Base-by-base conservation (phyloP, 202 grass and related monocot genomes). In the Saccharum hybrid region DNA sequence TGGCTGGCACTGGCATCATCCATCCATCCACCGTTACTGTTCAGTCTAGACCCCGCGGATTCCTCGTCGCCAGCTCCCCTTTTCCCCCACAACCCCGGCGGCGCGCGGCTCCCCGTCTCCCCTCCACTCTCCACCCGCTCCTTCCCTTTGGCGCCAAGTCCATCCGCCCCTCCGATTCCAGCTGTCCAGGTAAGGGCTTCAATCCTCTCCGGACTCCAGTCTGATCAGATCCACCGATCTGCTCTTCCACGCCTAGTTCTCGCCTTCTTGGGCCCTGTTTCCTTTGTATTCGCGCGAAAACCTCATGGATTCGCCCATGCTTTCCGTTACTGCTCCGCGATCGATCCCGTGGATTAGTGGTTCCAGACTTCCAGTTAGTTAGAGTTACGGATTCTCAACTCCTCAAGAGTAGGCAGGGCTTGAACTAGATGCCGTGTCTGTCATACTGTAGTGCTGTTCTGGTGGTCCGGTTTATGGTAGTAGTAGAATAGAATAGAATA, bases 41-140 rank as follows among this genome's bases (percentile, higher is more conserved):
- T 28, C 5, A 38, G 1, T 19, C 18, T 21, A 57, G 12, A 23
- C 0, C 23, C 11, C 22, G 4, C 4, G 11, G 21, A 2, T 48
- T 78, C 23, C 23, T 43, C 23, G 37, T 77, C 13, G n/a, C 48
- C 43, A 10, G n/a, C 45, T 54, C 0, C 45, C 30, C 57, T 73
- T 85, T 28, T 43, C 75, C 67, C 66, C 67, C 60, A 63, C 68
- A 65, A 54, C 42, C 42, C 57, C 42, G 40, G n/a, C 49, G 3
- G 12, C 13, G 18, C 40, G 10, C 49, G 30, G 40, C n/a, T 54
- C 62, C 38, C 39, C 38, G 54, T 43, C 65, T 85, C 69, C 21
- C 54, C 19, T 57, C 54, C 54, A 9, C 54, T 57, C 54, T 57
- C 51, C 51, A 19, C 18, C 18, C 51, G 0, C 21, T 30, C 5